Conservation (phyloP, 345 rosid species). For the Corchorus capsularis region DNA sequence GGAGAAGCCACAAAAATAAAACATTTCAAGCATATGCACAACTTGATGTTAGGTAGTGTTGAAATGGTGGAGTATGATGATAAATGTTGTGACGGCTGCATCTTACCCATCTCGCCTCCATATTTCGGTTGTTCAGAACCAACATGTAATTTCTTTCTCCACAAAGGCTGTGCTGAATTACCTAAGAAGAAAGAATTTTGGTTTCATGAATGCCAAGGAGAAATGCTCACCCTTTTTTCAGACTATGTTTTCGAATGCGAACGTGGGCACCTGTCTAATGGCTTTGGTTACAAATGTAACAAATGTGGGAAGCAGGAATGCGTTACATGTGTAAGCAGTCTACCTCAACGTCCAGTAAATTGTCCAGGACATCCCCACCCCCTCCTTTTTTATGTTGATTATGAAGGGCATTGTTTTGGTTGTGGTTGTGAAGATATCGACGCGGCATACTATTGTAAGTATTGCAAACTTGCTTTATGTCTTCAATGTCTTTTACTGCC, state of each 20-base stretch:
- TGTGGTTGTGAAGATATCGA: not conserved
- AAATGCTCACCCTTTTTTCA: not conserved
- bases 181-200: not conserved
- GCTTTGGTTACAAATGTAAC: not conserved
- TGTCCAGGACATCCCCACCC: not conserved
- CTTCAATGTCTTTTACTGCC: not conserved
- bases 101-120: conserved; percentile 9
- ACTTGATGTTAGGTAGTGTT: not conserved
- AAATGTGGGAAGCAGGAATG: too few species aligned
- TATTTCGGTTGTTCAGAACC: conserved; percentile 17
- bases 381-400: not conserved
- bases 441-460: not conserved
- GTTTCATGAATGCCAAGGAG: not conserved
- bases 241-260: not conserved
- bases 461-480: too few species aligned
- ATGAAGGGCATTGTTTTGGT: not conserved
- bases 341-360: too few species aligned
- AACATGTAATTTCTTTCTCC: conserved; percentile 15
- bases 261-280: not conserved
- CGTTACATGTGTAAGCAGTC: not conserved
- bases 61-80: not conserved
- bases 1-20: conserved; percentile 7
- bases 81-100: conserved; percentile 26
- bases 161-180: not conserved
- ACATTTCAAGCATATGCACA: conserved; percentile 24